Conservation (phyloP, 768 basidiomycete species). For the Mycena leptocephala region DNA sequence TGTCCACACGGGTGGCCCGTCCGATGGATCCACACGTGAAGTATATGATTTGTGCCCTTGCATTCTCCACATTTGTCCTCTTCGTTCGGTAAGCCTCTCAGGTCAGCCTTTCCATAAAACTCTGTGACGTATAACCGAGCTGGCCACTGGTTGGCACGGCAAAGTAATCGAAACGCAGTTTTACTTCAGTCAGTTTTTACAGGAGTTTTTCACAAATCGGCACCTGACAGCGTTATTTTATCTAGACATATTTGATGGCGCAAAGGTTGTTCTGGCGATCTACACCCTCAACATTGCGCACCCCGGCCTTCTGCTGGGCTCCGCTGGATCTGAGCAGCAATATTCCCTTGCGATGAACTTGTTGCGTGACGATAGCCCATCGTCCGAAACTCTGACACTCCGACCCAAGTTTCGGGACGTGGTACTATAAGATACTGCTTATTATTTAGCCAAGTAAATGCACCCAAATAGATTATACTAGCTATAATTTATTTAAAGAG, state of each 20-base stretch:
- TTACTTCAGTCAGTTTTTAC: constrained; percentile 48
- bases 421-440: too few species aligned
- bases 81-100: background rate
- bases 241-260: constrained; percentile 37
- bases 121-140: constrained; percentile 44
- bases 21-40: background rate
- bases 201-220: too few species aligned
- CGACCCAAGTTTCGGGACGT: background rate
- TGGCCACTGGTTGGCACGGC: constrained; percentile 51
- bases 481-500: too few species aligned
- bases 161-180: constrained; percentile 46
- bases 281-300: constrained; percentile 38
- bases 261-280: constrained; percentile 38
- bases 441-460: too few species aligned
- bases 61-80: background rate
- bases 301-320: constrained; percentile 32
- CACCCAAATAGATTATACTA: too few species aligned
- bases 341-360: background rate
- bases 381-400: too few species aligned
- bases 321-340: background rate
- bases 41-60: background rate
- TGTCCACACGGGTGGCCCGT: background rate
- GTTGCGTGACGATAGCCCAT: background rate
- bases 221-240: background rate
- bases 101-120: background rate